A percentile compares a stretch with the other conserved stretches of the same genome.
These are phyloP conservation scores for Fraxinus angustifolia DNA, from an alignment of 305 asterid species.

Conservation along the genomic window DNA sequence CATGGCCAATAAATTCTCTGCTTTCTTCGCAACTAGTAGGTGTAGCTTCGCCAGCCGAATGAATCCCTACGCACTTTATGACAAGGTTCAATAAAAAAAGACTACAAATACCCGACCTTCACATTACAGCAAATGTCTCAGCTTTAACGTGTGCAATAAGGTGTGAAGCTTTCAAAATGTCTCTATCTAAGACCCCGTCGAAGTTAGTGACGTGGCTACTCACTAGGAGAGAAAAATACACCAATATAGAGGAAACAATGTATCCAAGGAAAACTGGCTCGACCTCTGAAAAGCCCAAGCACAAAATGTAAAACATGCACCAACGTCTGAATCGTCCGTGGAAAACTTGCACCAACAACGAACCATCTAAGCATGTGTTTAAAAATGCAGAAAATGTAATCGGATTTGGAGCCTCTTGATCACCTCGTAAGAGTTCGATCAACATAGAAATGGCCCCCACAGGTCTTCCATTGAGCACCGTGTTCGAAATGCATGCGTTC, in stretches of 20 bases:
- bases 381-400: conserved; percentile 71
- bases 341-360: background rate
- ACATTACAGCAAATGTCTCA: background rate
- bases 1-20: background rate
- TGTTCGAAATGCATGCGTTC: conserved; percentile 73
- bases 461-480: conserved; percentile 49
- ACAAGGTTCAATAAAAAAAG: background rate
- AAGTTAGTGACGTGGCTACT: background rate
- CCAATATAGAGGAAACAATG: background rate
- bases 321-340: background rate
- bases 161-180: background rate
- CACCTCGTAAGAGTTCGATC: conserved; percentile 41
- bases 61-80: background rate
- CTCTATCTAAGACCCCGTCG: background rate
- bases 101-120: background rate
- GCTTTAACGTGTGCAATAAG: background rate
- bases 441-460: conserved; percentile 45
- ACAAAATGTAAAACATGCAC: background rate
- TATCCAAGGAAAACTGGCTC: background rate
- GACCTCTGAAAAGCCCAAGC: background rate
- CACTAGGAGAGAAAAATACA: background rate
- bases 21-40: background rate
- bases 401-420: conserved; percentile 56
- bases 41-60: background rate
- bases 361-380: conserved; percentile 43